Evolutionary conservation across 352 stramenopile species (phyloP).

Genomic region (Blastocystis sp.): DNA sequence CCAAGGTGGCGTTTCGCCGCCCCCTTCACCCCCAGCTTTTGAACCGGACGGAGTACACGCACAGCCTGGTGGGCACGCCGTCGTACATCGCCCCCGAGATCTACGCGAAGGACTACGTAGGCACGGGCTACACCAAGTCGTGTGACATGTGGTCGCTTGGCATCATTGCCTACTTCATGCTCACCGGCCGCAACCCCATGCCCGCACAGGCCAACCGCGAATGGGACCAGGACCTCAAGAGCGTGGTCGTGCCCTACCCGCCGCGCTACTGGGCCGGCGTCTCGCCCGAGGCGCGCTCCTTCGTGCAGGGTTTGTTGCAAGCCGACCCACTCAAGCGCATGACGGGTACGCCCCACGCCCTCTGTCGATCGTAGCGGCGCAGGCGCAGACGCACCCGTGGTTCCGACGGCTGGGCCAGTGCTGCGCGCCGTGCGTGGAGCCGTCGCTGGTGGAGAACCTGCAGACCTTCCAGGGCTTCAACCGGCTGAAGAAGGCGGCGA

Average conservation of each 20-base stretch:
- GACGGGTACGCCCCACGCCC: background rate
- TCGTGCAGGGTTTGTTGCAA: constrained; percentile 39
- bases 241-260: constrained; percentile 34
- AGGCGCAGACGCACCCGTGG: constrained; percentile 42
- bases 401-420: background rate
- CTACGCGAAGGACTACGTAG: constrained; percentile 28
- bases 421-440: background rate
- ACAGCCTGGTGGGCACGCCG: constrained; percentile 55
- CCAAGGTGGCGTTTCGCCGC: constrained; percentile 25
- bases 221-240: background rate
- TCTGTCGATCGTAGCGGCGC: background rate
- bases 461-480: constrained; percentile 39
- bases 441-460: constrained; percentile 48
- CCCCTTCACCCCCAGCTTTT: background rate
- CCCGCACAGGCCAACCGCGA: background rate
- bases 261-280: constrained; percentile 2
- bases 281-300: constrained; percentile 22
- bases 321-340: constrained; percentile 13
- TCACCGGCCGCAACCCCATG: constrained; percentile 50
- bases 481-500: constrained; percentile 44
- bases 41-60: constrained; percentile 2
- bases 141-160: constrained; percentile 66
- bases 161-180: constrained; percentile 57
- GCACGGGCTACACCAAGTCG: constrained; percentile 33
- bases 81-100: constrained; percentile 66